Evolutionary conservation across 352 stramenopile species (phyloP).

Genomic region (Pythium sp.): DNA sequence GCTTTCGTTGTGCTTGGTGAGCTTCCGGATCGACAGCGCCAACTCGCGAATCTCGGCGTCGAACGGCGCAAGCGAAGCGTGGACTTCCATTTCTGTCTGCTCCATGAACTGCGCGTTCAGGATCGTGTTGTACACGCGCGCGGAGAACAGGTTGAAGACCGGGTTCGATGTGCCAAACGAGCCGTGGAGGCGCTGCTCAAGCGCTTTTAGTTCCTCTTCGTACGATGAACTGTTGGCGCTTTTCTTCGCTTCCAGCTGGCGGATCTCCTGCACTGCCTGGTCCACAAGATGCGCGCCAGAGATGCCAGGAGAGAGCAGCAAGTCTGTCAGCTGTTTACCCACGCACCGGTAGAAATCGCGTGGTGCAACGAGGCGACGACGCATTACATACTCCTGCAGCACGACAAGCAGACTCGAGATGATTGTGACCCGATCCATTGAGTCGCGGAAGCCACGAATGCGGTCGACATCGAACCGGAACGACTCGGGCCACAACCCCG

Average conservation of each 20-base stretch:
- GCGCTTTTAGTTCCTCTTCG: constrained; percentile 24
- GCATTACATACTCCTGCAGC: constrained; percentile 57
- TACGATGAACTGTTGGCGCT: constrained; percentile 2
- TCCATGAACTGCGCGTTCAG: constrained; percentile 23
- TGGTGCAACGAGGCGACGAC: constrained; percentile 23
- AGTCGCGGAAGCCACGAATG: constrained; percentile 49
- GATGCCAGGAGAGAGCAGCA: constrained; percentile 46
- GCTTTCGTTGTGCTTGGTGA: constrained; percentile 69
- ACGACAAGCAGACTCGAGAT: constrained; percentile 55
- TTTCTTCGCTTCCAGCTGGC: constrained; percentile 22
- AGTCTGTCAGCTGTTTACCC: constrained; percentile 29
- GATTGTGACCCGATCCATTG: constrained; percentile 53
- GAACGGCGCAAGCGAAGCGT: constrained; percentile 54
- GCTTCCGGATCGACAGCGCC: constrained; percentile 27
- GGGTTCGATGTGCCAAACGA: constrained; percentile 47
- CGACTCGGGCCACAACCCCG: constrained; percentile 58
- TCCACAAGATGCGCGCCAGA: constrained; percentile 49
- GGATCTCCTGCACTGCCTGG: constrained; percentile 39
- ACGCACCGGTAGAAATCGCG: constrained; percentile 32
- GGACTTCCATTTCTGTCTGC: constrained; percentile 24
- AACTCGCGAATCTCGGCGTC: constrained; percentile 37
- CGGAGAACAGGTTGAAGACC: constrained; percentile 59
- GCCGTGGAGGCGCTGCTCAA: constrained; percentile 43
- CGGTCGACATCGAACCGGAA: constrained; percentile 58
- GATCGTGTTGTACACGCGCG: constrained; percentile 33